Evolutionary conservation across 2,329 filamentous ascomycete species (phyloP).

Genomic region (Ramularia endophylla): DNA sequence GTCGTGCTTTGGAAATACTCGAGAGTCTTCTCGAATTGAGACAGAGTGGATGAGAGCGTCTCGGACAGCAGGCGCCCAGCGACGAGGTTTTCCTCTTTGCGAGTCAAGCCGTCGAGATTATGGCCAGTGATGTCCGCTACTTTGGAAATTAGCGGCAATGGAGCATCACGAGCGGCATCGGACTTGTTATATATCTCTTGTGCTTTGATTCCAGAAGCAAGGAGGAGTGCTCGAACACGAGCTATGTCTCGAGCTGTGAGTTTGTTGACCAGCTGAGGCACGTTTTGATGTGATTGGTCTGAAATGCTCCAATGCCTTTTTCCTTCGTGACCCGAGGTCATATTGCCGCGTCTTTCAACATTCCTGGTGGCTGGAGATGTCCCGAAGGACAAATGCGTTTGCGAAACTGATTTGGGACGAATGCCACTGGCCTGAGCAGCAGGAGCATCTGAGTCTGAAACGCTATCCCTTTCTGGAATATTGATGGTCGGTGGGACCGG

Average conservation of each 20-base stretch:
- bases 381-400: slow-evolving; percentile 31
- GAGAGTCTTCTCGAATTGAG: slow-evolving; percentile 42
- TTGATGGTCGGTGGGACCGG: slow-evolving; percentile 49
- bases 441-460: slow-evolving; percentile 13
- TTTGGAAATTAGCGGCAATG: slow-evolving; percentile 32
- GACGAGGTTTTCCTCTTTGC: slow-evolving; percentile 48
- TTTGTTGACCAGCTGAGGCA: slow-evolving; percentile 34
- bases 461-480: slow-evolving; percentile 35
- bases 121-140: slow-evolving; percentile 34
- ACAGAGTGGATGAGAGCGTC: slow-evolving; percentile 37
- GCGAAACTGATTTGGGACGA: slow-evolving; percentile 17
- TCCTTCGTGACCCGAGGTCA: slow-evolving; percentile 9
- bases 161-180: slow-evolving; percentile 37
- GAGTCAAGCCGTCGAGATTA: slow-evolving; percentile 42
- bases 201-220: slow-evolving; percentile 86
- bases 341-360: not conserved
- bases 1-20: slow-evolving; percentile 46
- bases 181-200: slow-evolving; percentile 68
- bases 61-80: slow-evolving; percentile 48
- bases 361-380: slow-evolving; percentile 2
- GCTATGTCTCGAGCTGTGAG: slow-evolving; percentile 69
- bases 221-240: slow-evolving; percentile 67
- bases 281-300: slow-evolving; percentile 34
- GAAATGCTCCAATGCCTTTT: slow-evolving; percentile 55
- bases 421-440: slow-evolving; percentile 21